Evolutionary conservation across 129 eudicot genomes (phyloP).

Genomic region (Helianthus annuus): DNA sequence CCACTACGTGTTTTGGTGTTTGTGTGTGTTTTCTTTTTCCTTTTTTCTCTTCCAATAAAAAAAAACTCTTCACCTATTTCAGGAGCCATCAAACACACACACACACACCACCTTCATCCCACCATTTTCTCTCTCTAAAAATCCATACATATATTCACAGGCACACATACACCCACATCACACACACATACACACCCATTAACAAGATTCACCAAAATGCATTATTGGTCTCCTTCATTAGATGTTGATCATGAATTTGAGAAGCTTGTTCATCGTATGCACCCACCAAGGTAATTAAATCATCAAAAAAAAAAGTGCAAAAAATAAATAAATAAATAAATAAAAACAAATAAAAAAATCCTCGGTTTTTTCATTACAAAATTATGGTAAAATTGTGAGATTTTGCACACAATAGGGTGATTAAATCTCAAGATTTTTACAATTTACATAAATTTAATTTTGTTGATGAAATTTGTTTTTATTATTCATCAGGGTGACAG

Average conservation of each 20-base stretch:
- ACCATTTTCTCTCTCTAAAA: slow-evolving; percentile 16
- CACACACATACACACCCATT: not conserved
- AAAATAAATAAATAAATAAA: too few species aligned
- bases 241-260: slow-evolving; percentile 74
- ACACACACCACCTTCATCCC: slow-evolving; percentile 10
- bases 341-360: too few species aligned
- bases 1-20: slow-evolving; percentile 11
- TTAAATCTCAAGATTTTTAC: not conserved
- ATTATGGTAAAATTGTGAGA: not conserved
- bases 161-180: not conserved
- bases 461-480: slow-evolving; percentile 4
- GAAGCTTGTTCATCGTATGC: slow-evolving; percentile 77
- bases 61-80: slow-evolving; percentile 42
- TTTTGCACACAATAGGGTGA: not conserved
- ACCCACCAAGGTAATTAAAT: slow-evolving; percentile 68
- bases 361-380: not conserved
- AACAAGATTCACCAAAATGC: slow-evolving; percentile 44
- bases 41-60: too few species aligned
- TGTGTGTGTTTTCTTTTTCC: not conserved
- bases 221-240: slow-evolving; percentile 56
- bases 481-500: slow-evolving; percentile 55
- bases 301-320: too few species aligned
- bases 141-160: slow-evolving; percentile 15
- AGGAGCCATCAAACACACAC: slow-evolving; percentile 30
- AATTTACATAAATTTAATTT: not conserved